Conservation (phyloP, 169 alveolate species). For the Plasmodium vinckei region DNA sequence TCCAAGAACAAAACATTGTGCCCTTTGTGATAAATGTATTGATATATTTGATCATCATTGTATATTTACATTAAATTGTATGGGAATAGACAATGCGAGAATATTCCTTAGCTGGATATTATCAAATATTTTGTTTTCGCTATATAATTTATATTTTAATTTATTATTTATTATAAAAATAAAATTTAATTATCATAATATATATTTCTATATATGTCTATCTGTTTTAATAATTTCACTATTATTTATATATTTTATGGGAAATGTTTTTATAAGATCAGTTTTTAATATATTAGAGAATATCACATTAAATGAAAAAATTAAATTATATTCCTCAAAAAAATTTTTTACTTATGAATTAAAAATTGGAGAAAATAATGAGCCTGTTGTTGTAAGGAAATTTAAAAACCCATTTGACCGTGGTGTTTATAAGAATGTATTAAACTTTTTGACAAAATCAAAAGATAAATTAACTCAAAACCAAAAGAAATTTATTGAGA, state of each 20-base stretch:
- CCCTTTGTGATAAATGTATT: constrained; percentile 92
- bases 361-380: constrained; percentile 41
- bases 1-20: constrained; percentile 94
- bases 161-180: background rate
- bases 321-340: constrained; percentile 37
- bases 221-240: constrained; percentile 7
- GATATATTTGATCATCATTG: constrained; percentile 96
- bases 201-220: constrained; percentile 7
- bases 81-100: constrained; percentile 63
- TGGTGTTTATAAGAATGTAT: constrained; percentile 14
- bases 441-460: constrained; percentile 55
- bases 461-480: constrained; percentile 3
- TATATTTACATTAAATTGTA: constrained; percentile 58
- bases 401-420: constrained; percentile 69
- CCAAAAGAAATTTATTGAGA: constrained; percentile 17
- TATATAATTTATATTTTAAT: constrained; percentile 15
- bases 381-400: constrained; percentile 37
- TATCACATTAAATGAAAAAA: constrained; percentile 66
- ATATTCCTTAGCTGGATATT: constrained; percentile 50
- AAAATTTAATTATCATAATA: background rate
- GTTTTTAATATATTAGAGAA: constrained; percentile 57
- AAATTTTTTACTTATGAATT: constrained; percentile 47
- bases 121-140: constrained; percentile 23
- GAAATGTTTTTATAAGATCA: constrained; percentile 24
- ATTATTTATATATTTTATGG: constrained; percentile 38